A percentile compares a stretch with the other conserved stretches of the same genome.
These are phyloP conservation scores for Colletotrichum kahawae DNA, from an alignment of 2,329 filamentous ascomycete species.

Conservation along the genomic window DNA sequence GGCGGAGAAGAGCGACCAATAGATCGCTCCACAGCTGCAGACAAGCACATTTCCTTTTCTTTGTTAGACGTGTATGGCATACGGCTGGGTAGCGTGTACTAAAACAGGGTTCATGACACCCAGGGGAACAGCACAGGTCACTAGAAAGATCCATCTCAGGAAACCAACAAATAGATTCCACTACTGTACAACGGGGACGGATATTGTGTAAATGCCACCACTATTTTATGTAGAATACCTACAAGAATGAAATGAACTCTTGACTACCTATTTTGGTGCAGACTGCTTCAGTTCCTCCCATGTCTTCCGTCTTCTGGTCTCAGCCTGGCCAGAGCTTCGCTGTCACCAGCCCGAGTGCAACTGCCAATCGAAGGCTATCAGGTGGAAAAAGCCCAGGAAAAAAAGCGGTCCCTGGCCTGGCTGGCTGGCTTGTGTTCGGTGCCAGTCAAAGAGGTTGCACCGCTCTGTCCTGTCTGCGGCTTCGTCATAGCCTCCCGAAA, in stretches of 20 bases:
- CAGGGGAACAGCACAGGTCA: slow-evolving; percentile 18
- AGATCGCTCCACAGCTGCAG: slow-evolving; percentile 16
- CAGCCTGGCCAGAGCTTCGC: background rate
- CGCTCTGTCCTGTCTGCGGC: background rate
- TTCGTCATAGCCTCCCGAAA: slow-evolving; percentile 21
- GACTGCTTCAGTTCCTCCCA: background rate
- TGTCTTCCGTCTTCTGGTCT: background rate
- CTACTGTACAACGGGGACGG: slow-evolving; percentile 18
- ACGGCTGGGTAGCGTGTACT: slow-evolving; percentile 23
- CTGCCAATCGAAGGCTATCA: background rate
- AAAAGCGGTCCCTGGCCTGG: background rate
- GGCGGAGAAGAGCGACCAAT: slow-evolving; percentile 45
- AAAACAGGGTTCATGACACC: slow-evolving; percentile 22
- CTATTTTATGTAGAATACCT: background rate
- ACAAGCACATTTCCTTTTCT: slow-evolving; percentile 26
- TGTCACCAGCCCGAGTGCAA: background rate
- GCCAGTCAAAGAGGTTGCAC: background rate
- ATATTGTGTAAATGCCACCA: background rate
- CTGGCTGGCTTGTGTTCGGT: background rate
- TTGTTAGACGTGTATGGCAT: slow-evolving; percentile 23
- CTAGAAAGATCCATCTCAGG: slow-evolving; percentile 24
- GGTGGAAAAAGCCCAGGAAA: background rate
- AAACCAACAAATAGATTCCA: slow-evolving; percentile 21
- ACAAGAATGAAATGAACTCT: background rate
- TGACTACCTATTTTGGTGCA: background rate